Conservation (phyloP, 78 protist genomes). For the Tieghemostelium lacteum region DNA sequence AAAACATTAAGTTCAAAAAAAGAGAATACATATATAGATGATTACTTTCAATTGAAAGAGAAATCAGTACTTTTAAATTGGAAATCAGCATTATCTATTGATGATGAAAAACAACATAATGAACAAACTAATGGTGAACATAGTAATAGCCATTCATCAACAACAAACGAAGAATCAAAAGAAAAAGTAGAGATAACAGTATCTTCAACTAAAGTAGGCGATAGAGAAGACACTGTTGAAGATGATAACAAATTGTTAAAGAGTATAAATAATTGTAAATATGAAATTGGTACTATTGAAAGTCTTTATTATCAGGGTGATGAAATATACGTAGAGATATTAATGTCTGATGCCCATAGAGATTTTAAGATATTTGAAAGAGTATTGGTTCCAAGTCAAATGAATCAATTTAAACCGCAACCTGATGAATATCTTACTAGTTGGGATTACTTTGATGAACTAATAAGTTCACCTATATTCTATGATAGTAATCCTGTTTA, state of each 20-base stretch:
- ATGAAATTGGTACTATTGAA: conserved; percentile 14
- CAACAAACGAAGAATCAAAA: background rate
- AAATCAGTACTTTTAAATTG: background rate
- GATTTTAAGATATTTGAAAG: conserved; percentile 24
- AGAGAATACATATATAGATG: conserved; percentile 5
- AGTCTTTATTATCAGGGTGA: conserved; percentile 46
- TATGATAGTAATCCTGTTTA: conserved; percentile 53
- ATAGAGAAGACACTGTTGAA: background rate
- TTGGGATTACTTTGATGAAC: conserved; percentile 75
- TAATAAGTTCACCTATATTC: conserved; percentile 41
- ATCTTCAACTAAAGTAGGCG: background rate
- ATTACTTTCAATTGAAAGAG: background rate
- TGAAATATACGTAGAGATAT: conserved; percentile 38
- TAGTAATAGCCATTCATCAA: background rate
- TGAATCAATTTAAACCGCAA: conserved; percentile 44
- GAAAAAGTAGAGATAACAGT: background rate
- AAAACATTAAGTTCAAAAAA: conserved; percentile 9
- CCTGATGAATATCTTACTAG: conserved; percentile 37
- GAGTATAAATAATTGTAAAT: background rate
- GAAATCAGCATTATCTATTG: background rate
- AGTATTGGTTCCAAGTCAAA: background rate
- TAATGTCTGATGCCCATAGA: background rate
- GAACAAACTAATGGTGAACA: background rate
- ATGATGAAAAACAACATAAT: background rate
- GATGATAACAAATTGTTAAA: background rate